These are phyloP conservation scores for Rhizophagus prolifer DNA, from an alignment of 192 early-diverging fungal genomes.

Conservation along the genomic window DNA sequence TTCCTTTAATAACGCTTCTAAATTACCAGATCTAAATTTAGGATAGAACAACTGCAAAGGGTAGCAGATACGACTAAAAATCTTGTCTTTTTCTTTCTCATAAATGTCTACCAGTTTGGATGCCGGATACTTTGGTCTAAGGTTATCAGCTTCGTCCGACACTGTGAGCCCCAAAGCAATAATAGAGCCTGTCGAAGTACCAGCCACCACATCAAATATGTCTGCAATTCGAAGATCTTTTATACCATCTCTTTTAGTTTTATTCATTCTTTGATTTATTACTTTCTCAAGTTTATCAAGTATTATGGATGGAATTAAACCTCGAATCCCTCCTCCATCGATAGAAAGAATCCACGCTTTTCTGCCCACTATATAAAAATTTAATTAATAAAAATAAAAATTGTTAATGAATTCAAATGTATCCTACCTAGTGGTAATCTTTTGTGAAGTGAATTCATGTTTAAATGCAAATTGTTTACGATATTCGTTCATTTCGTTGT, in stretches of 20 bases:
- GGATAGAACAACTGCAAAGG: background rate
- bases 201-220: constrained; percentile 8
- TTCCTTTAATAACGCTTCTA: background rate
- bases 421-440: too few relatives aligned
- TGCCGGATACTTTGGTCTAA: background rate
- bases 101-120: background rate
- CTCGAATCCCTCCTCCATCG: constrained; percentile 18
- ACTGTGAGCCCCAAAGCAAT: constrained; percentile 17
- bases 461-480: too few relatives aligned
- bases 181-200: constrained; percentile 15
- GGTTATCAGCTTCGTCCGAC: background rate
- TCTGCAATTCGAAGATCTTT: background rate
- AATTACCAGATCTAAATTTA: background rate
- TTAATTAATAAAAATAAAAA: too few relatives aligned
- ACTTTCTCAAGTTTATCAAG: background rate
- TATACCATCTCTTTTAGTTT: too few relatives aligned
- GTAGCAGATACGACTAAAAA: too few relatives aligned
- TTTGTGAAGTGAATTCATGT: too few relatives aligned
- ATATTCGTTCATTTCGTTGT: too few relatives aligned
- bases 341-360: background rate
- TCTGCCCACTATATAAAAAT: too few relatives aligned
- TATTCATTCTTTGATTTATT: too few relatives aligned
- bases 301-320: constrained; percentile 15
- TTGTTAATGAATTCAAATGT: too few relatives aligned
- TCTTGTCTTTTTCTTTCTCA: background rate